phyloP scores from a whole-genome alignment of 768 basidiomycete genomes.

The Asterophora parasitica region DNA sequence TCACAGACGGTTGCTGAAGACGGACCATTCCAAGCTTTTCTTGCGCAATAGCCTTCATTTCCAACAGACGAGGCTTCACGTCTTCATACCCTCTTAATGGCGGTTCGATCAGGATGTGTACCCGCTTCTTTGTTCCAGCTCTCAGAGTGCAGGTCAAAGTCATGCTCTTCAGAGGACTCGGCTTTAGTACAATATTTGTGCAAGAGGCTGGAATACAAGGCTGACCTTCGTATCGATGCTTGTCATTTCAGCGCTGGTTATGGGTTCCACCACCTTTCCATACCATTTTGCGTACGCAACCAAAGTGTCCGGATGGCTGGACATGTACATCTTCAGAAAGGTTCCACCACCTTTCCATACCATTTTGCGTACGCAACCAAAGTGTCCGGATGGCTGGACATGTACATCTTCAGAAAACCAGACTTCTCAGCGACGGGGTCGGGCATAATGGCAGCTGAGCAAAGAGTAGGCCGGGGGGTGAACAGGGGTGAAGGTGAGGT shows the following conservation, averaged over 20 bases:
- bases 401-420: conserved; percentile 76
- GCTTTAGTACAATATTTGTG: no score
- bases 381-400: conserved; percentile 80
- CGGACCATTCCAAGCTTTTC: conserved; percentile 76
- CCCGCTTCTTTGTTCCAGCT: conserved; percentile 39
- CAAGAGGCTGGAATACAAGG: background rate
- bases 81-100: conserved; percentile 73
- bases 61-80: conserved; percentile 72
- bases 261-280: conserved; percentile 53
- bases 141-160: conserved; percentile 59
- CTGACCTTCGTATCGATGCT: conserved; percentile 62
- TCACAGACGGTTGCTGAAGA: background rate
- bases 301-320: conserved; percentile 75
- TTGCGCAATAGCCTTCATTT: conserved; percentile 79
- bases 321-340: conserved; percentile 87
- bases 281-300: conserved; percentile 80
- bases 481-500: no score
- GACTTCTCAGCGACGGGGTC: conserved; percentile 78
- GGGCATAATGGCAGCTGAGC: conserved; percentile 37
- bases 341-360: conserved; percentile 68
- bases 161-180: conserved; percentile 50
- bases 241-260: conserved; percentile 66
- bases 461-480: no score
- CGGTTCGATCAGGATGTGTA: conserved; percentile 61
- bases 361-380: conserved; percentile 79